Evolutionary conservation across 148 eudicot genomes (phyloP).

Genomic region (Chenopodium suecicum): DNA sequence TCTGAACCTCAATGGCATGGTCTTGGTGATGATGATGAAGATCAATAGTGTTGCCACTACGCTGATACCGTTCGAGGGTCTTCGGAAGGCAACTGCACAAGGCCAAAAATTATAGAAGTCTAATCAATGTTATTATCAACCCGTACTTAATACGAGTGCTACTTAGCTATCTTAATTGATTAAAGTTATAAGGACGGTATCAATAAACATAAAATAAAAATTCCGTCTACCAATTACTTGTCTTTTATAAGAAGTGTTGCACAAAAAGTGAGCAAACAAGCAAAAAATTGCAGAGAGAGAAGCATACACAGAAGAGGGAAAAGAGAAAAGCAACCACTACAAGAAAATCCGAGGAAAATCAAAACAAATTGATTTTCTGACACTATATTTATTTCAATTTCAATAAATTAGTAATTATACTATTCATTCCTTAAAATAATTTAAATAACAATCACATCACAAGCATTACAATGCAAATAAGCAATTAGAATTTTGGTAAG

Average conservation of each 20-base stretch:
- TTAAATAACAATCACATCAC: too few relatives aligned
- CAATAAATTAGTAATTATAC: not conserved
- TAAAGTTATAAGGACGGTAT: too few relatives aligned
- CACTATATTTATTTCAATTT: not conserved
- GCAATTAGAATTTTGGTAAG: not conserved
- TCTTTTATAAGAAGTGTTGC: not conserved
- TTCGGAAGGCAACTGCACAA: conserved; percentile 27
- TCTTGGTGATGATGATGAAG: conserved; percentile 18
- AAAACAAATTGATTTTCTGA: conserved; percentile 1
- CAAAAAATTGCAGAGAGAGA: not conserved
- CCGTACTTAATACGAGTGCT: too few relatives aligned
- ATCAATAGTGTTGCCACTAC: not conserved
- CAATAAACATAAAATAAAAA: too few relatives aligned
- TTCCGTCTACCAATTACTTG: too few relatives aligned
- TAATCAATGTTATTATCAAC: too few relatives aligned
- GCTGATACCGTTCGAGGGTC: conserved; percentile 31
- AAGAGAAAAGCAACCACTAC: not conserved
- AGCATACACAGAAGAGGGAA: conserved; percentile 5
- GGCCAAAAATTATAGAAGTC: too few relatives aligned
- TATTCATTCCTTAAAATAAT: not conserved
- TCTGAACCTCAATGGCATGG: conserved; percentile 22
- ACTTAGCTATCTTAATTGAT: too few relatives aligned
- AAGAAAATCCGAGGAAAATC: conserved; percentile 20
- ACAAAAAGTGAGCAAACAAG: conserved; percentile 14
- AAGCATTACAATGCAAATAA: not conserved